These are phyloP conservation scores for Bonnemaisonia californica DNA, from an alignment of 31 red algal genomes.

Conservation along the genomic window DNA sequence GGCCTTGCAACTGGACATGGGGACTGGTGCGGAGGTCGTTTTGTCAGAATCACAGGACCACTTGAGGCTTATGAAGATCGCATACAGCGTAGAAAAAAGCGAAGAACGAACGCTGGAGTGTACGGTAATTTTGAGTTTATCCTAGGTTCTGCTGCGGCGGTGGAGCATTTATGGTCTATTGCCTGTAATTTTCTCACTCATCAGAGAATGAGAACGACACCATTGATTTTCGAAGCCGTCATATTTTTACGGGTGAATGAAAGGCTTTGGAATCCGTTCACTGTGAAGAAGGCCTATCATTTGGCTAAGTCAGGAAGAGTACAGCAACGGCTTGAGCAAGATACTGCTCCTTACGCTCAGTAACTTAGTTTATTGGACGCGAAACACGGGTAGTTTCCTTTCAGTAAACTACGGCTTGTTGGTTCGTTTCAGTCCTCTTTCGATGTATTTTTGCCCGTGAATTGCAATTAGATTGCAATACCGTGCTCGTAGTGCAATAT, in stretches of 20 bases:
- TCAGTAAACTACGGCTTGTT: too few species aligned
- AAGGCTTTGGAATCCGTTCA: constrained; percentile 25
- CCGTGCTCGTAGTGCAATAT: too few species aligned
- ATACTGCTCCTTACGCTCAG: too few species aligned
- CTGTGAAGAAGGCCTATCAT: too few species aligned
- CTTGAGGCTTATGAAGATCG: neutral
- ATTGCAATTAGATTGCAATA: too few species aligned
- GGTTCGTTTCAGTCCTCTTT: too few species aligned
- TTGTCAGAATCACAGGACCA: neutral
- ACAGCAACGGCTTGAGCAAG: too few species aligned
- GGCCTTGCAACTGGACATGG: too few species aligned
- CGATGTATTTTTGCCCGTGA: too few species aligned
- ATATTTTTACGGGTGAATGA: constrained; percentile 15
- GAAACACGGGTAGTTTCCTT: too few species aligned
- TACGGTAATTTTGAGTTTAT: constrained; percentile 16
- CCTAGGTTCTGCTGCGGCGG: constrained; percentile 18
- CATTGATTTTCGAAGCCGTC: constrained; percentile 14
- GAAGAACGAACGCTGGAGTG: neutral
- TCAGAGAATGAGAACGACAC: neutral
- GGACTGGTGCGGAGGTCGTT: constrained; percentile 8
- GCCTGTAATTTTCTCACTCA: neutral
- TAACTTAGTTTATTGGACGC: too few species aligned
- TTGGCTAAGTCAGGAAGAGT: too few species aligned
- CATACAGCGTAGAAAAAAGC: neutral
- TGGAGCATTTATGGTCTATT: constrained; percentile 22